Evolutionary conservation across 768 basidiomycete genomes (phyloP), one percentile per base, ranked within the genome.

Genomic region (Termitomyces sp.): DNA sequence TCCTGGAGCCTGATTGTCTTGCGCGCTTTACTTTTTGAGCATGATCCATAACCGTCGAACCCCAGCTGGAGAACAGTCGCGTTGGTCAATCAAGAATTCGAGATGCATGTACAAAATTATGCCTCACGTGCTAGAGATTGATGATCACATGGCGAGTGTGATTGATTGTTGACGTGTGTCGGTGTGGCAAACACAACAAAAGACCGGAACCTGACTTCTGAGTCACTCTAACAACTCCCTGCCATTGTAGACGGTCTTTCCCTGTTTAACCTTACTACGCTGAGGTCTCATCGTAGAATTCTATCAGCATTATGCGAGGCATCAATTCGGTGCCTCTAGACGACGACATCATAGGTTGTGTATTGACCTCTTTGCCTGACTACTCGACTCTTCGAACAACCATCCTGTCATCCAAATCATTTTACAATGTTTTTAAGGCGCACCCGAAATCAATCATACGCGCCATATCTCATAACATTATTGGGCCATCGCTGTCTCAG

Each of bases 1-100:
- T 90, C 47, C 77, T 71, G 21, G 82, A 81, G 0, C 82, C 81
- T 3, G 80, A 74, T 42, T 77, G 77, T 54, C 90, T 79, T 2
- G 88, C 90, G 64, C 83, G 87, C 9, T 83, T 77, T 45, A 73
- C 67, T 60, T 70, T 67, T 53, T 70, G 71, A 54, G 65, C 60
- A 41, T 64, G 68, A 30, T 63, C 65, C 65, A 67, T 68, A 8
- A 14, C 10, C 24, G 12, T 28, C 24, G 34, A 6, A 38, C 21
- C 5, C 22, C 24, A 26, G 8, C 2, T 22, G 24, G 47, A 37
- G 28, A 7, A 11, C 21, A 30, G 10, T 44, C 30, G 40, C 40
- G 17, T 47, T 53, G 19, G 34, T n/a, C n/a, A n/a, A n/a, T 26
- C 35, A 26, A 53, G 21, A 38, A 15, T 14, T 35, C 34, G 12